Evolutionary conservation across 306 rosid species (phyloP).

Genomic region (Cicer yamashitae): DNA sequence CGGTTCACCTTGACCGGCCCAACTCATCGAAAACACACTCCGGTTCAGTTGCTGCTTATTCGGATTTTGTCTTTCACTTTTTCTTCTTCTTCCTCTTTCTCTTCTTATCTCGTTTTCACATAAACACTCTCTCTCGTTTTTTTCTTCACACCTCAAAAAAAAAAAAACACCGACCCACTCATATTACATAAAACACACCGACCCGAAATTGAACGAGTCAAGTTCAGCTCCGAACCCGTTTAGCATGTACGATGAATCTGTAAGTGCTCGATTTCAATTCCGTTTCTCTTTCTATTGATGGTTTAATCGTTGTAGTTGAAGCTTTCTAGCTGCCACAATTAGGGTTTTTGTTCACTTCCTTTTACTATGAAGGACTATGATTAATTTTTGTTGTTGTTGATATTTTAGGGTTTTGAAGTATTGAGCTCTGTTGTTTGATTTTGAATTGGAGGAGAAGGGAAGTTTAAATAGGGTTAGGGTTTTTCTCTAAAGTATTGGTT

Average conservation of each 20-base stretch:
- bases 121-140: slow-evolving; percentile 46
- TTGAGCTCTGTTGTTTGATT: slow-evolving; percentile 41
- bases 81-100: slow-evolving; percentile 40
- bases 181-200: slow-evolving; percentile 33
- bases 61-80: slow-evolving; percentile 38
- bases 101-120: slow-evolving; percentile 39
- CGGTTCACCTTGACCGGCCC: slow-evolving; percentile 47
- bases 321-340: slow-evolving; percentile 45
- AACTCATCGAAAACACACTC: not conserved
- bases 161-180: slow-evolving; percentile 23
- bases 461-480: slow-evolving; percentile 57
- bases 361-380: slow-evolving; percentile 44
- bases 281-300: slow-evolving; percentile 51
- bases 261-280: slow-evolving; percentile 50
- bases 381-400: not conserved
- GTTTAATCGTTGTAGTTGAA: slow-evolving; percentile 21
- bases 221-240: slow-evolving; percentile 45
- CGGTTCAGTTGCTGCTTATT: slow-evolving; percentile 43
- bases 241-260: slow-evolving; percentile 52
- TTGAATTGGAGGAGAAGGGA: slow-evolving; percentile 47
- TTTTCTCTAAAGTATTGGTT: slow-evolving; percentile 53
- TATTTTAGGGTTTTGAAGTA: slow-evolving; percentile 73
- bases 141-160: slow-evolving; percentile 28
- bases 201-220: slow-evolving; percentile 49
- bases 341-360: not conserved